phyloP scores from a whole-genome alignment of 768 basidiomycete genomes.

The Cystofilobasidium macerans region DNA sequence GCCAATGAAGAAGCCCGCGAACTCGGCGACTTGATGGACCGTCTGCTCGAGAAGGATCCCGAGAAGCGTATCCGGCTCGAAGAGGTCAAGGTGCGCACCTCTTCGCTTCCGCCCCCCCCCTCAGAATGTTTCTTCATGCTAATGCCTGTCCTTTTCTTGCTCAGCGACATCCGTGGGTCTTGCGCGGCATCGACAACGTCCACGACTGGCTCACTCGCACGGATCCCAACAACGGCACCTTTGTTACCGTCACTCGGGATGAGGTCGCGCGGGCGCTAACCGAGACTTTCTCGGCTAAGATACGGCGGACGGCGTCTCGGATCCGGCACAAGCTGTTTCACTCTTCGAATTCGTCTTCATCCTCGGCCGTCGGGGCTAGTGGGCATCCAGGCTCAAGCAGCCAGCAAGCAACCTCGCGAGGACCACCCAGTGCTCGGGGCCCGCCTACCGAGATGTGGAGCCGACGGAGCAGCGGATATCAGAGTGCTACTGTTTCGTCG shows the following conservation, averaged over 20 bases:
- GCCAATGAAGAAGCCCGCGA: conserved; percentile 46
- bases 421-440: no score
- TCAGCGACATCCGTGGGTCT: conserved; percentile 49
- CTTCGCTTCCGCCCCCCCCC: conserved; percentile 2
- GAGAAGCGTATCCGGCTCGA: conserved; percentile 61
- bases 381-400: background rate
- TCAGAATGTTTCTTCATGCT: background rate
- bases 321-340: conserved; percentile 24
- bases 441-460: no score
- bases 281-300: conserved; percentile 32
- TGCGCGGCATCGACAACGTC: conserved; percentile 55
- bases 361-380: background rate
- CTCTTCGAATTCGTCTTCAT: conserved; percentile 10
- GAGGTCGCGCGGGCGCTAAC: conserved; percentile 57
- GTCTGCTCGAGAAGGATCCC: conserved; percentile 70
- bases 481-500: no score
- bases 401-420: background rate
- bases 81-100: conserved; percentile 61
- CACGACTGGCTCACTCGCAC: conserved; percentile 60
- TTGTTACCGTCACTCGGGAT: conserved; percentile 56
- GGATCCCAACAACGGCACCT: conserved; percentile 44
- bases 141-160: background rate
- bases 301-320: conserved; percentile 35
- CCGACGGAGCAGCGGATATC: no score
- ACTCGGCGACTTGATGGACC: conserved; percentile 60